Percentiles rank a stretch among this genome's conserved stretches.
phyloP scores from a whole-genome alignment of 2,329 filamentous ascomycete species.

The Aureobasidium namibiae region DNA sequence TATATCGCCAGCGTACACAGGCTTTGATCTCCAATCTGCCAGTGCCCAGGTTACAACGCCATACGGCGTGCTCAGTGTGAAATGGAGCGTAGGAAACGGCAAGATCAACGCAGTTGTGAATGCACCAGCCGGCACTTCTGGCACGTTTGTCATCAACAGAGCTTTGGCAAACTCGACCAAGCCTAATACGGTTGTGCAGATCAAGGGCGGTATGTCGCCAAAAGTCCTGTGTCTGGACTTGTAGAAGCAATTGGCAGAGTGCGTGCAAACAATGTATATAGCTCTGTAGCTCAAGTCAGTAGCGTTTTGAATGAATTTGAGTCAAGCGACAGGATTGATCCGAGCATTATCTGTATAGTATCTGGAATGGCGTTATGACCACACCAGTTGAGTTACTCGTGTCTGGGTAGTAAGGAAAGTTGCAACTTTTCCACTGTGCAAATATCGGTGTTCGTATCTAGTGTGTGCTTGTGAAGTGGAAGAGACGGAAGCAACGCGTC shows the following conservation, averaged over 20 bases:
- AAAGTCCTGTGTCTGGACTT: not conserved
- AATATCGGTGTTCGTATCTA: too few relatives aligned
- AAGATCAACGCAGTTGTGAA: not conserved
- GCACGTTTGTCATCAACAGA: slow-evolving; percentile 4
- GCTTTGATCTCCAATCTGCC: slow-evolving; percentile 23
- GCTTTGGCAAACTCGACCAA: not conserved
- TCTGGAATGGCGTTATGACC: too few relatives aligned
- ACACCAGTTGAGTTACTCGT: too few relatives aligned
- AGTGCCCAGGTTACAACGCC: slow-evolving; percentile 23
- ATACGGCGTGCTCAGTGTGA: slow-evolving; percentile 19
- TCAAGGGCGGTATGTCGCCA: not conserved
- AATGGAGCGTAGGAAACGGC: slow-evolving; percentile 12
- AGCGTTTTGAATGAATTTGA: too few relatives aligned
- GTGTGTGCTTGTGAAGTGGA: too few relatives aligned
- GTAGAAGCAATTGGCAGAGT: not conserved
- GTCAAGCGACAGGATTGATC: too few relatives aligned
- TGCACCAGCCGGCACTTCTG: slow-evolving; percentile 10
- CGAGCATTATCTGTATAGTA: too few relatives aligned
- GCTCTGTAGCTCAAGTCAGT: too few relatives aligned
- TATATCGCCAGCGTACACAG: slow-evolving; percentile 21
- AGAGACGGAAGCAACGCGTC: not conserved
- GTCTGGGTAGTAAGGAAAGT: too few relatives aligned
- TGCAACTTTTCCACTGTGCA: too few relatives aligned
- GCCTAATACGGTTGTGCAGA: not conserved
- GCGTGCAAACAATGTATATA: too few relatives aligned